Percentiles rank a stretch among this genome's conserved stretches.
Conservation (phyloP, 2,329 filamentous ascomycete genomes). For the Cytospora schulzeri region DNA sequence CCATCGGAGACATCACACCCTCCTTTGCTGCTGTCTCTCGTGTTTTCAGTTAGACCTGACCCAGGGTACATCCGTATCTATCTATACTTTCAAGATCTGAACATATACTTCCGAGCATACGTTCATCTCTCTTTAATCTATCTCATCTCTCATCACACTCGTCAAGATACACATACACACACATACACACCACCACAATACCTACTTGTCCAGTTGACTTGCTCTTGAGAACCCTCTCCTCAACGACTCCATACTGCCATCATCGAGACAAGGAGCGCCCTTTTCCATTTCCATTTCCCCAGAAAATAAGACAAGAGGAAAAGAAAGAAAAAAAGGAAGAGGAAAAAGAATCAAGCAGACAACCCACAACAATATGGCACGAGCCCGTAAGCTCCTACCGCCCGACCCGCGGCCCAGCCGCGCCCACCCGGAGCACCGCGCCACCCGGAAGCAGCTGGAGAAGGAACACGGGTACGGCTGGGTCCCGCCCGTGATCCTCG, state of each 20-base stretch:
- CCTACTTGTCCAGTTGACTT: not conserved
- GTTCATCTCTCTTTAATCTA: not conserved
- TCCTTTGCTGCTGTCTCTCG: too few relatives aligned
- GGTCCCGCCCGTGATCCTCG: constrained; percentile 43
- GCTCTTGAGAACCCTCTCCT: not conserved
- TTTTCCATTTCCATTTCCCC: not conserved
- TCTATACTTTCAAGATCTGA: not conserved
- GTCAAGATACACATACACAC: too few relatives aligned
- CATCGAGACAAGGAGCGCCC: not conserved
- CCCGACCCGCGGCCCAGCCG: constrained; percentile 40
- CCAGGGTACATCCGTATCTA: not conserved
- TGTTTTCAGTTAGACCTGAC: too few relatives aligned
- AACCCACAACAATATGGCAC: constrained; percentile 18
- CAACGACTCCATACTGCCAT: not conserved
- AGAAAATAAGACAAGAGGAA: too few relatives aligned
- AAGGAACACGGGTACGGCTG: constrained; percentile 46
- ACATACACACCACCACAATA: not conserved
- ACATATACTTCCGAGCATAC: too few relatives aligned
- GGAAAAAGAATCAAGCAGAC: not conserved
- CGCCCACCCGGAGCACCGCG: constrained; percentile 42
- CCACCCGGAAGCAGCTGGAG: constrained; percentile 42
- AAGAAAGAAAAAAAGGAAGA: not conserved
- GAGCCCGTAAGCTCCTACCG: constrained; percentile 27
- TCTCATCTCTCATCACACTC: not conserved
- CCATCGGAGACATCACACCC: not conserved